phyloP scores from a whole-genome alignment of 495 filamentous ascomycete species.

The Penicillium odoratum region DNA sequence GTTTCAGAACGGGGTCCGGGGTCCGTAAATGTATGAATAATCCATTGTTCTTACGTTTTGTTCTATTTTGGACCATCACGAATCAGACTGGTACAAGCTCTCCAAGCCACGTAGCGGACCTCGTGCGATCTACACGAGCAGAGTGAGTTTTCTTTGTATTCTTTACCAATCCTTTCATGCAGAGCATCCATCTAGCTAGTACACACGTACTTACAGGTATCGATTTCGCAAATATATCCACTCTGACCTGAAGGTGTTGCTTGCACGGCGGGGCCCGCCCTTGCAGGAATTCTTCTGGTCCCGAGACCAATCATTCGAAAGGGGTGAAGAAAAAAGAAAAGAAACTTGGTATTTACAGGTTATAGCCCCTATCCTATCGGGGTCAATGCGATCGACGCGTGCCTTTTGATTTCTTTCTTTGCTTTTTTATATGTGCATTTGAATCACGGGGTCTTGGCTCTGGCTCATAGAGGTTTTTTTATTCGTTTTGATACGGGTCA shows the following conservation, averaged over 20 bases:
- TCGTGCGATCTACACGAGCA: neutral
- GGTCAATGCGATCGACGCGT: neutral
- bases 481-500: too few species aligned
- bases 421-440: neutral
- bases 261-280: neutral
- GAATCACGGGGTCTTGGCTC: too few species aligned
- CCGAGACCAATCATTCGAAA: conserved; percentile 1
- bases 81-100: neutral
- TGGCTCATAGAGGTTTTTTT: too few species aligned
- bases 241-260: neutral
- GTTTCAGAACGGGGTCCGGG: neutral
- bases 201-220: too few species aligned
- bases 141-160: neutral
- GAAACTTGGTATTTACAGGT: too few species aligned
- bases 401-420: neutral
- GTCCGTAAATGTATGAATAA: neutral
- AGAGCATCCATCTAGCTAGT: neutral
- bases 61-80: neutral
- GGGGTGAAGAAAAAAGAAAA: neutral
- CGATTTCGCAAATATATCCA: too few species aligned
- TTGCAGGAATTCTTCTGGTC: neutral
- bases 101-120: neutral
- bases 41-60: too few species aligned
- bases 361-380: neutral
- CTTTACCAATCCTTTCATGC: neutral